Conservation (phyloP, 2,329 filamentous ascomycete genomes). For the Aspergillus cejpii region DNA sequence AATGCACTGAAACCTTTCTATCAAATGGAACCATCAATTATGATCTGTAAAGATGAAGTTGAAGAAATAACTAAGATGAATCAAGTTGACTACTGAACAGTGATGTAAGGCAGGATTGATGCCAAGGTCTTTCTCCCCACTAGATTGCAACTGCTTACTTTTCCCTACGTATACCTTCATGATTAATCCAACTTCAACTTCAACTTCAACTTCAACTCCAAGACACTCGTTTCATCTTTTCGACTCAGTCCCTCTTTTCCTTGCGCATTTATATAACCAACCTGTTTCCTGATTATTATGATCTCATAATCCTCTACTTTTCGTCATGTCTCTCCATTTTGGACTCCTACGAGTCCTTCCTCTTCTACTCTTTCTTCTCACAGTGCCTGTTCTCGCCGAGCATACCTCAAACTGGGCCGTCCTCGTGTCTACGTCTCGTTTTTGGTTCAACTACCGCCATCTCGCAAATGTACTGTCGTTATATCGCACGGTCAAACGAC, state of each 20-base stretch:
- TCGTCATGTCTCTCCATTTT: conserved; percentile 24
- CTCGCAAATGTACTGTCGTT: conserved; percentile 95
- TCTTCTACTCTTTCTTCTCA: conserved; percentile 20
- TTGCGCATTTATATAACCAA: background rate
- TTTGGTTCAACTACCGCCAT: conserved; percentile 99
- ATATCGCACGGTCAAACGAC: conserved; percentile 94
- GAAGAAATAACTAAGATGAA: too few relatives aligned
- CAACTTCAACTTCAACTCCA: background rate
- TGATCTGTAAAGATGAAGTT: too few relatives aligned
- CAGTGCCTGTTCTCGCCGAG: conserved; percentile 23
- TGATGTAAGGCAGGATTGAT: too few relatives aligned
- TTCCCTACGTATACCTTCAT: background rate
- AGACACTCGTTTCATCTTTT: background rate
- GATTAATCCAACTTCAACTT: background rate
- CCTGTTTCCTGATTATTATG: too few relatives aligned
- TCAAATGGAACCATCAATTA: too few relatives aligned
- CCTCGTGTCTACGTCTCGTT: conserved; percentile 94
- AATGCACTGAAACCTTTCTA: too few relatives aligned
- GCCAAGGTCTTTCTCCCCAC: background rate
- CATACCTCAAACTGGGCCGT: conserved; percentile 99
- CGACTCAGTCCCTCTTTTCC: background rate
- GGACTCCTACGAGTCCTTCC: conserved; percentile 23
- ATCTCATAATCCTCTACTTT: conserved; percentile 10
- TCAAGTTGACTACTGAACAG: too few relatives aligned
- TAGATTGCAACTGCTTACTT: background rate